A percentile compares a stretch with the other conserved stretches of the same genome.
phyloP scores from a whole-genome alignment of 2,329 filamentous ascomycete species.

The Neopestalotiopsis sp. region DNA sequence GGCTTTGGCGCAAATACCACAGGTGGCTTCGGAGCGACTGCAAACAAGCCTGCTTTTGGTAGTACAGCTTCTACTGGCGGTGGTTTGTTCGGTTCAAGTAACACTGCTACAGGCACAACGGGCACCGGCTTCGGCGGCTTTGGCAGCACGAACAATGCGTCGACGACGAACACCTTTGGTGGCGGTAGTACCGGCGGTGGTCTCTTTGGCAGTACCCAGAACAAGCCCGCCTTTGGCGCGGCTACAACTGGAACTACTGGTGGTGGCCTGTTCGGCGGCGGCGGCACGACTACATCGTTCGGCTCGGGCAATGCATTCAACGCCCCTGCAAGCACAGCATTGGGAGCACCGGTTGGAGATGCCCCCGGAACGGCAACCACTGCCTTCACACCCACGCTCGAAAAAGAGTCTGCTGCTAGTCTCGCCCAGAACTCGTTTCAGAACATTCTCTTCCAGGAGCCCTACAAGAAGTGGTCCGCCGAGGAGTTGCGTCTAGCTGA shows the following conservation, averaged over 20 bases:
- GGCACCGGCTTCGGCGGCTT: constrained; percentile 40
- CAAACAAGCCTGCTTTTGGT: constrained; percentile 31
- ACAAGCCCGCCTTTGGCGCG: constrained; percentile 57
- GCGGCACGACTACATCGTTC: constrained; percentile 39
- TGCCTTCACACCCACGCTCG: constrained; percentile 71
- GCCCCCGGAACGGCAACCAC: constrained; percentile 71
- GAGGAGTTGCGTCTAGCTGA: constrained; percentile 84
- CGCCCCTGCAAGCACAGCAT: constrained; percentile 47
- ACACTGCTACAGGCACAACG: constrained; percentile 29
- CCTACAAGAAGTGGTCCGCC: constrained; percentile 89
- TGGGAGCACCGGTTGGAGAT: constrained; percentile 58
- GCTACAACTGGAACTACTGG: constrained; percentile 47
- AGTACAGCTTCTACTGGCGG: constrained; percentile 42
- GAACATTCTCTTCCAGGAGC: constrained; percentile 77
- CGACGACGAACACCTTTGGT: constrained; percentile 43
- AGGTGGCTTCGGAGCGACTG: constrained; percentile 27
- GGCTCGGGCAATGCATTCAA: constrained; percentile 48
- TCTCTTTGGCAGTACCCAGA: constrained; percentile 35
- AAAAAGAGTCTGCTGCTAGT: constrained; percentile 71
- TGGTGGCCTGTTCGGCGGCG: constrained; percentile 51
- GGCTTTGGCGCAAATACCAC: constrained; percentile 43
- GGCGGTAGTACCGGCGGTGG: constrained; percentile 31
- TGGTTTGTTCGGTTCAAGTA: constrained; percentile 53
- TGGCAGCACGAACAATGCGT: constrained; percentile 40
- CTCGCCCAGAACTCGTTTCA: constrained; percentile 70